Evolutionary conservation across 805 yeast genomes (phyloP), one percentile per base, ranked within the genome.

Genomic region (Candida nitratophila): DNA sequence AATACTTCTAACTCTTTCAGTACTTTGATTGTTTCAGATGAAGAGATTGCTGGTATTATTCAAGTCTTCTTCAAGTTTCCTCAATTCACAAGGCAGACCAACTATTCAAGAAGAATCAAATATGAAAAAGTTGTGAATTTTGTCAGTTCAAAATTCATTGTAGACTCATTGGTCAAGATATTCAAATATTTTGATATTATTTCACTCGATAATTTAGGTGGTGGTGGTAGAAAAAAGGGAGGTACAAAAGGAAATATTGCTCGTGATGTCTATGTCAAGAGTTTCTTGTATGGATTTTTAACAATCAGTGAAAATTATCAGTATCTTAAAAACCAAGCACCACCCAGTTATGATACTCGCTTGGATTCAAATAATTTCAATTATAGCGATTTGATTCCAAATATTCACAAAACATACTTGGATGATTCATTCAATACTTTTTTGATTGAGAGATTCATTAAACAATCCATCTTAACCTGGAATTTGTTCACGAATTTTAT

Each of bases 81-180:
- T 3, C 39, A 37, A n/a, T 37, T 37, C n/a, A 26, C 40, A 37
- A 37, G 33, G 16, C 15, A 19, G 3, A n/a, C 33, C 4, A 17
- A 6, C n/a, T 26, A n/a, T 37, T 15, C 40, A 26, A 27, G 47
- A 44, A 21, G 48, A 44, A 2, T 47, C 48, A 11, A 29, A 44
- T 6, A 40, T 27, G 47, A 45, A 11, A 44, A 43, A n/a, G 42
- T 48, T 6, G 49, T 50, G 42, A 41, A 43, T 29, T 49, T 50
- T 39, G 48, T 53, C 17, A 39, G 45, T 33, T 42, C 49, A 19
- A 40, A 31, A 31, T 12, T 26, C 10, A 40, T 40, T 16, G 16
- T 40, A 11, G 14, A 7, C 4, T 10, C 37, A 33, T 24, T 40
- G 17, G 3, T 29, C 4, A 20, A 31, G 7, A 5, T 40, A 10